A percentile compares a stretch with the other conserved stretches of the same genome.
These are phyloP conservation scores for Citeromyces matritensis DNA, from an alignment of 805 yeast species.

Conservation along the genomic window DNA sequence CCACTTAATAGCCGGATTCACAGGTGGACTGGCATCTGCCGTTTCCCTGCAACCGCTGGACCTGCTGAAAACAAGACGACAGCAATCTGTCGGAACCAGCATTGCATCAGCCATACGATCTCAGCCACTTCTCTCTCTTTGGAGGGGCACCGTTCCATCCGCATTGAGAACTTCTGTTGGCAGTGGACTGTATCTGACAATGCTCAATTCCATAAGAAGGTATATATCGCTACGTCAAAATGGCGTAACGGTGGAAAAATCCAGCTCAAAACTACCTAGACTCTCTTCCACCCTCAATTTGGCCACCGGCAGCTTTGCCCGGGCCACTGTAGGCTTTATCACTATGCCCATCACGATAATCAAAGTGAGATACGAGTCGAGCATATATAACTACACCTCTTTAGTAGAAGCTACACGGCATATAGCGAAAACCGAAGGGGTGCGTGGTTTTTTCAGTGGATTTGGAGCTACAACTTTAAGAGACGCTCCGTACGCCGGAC, in stretches of 20 bases:
- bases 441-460: constrained; percentile 72
- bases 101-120: constrained; percentile 21
- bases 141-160: constrained; percentile 94
- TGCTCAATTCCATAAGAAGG: constrained; percentile 47
- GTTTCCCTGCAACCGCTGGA: constrained; percentile 80
- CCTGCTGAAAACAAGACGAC: constrained; percentile 75
- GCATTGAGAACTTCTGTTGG: constrained; percentile 85
- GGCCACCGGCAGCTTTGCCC: constrained; percentile 58
- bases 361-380: constrained; percentile 82
- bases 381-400: constrained; percentile 53
- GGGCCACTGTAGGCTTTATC: constrained; percentile 70
- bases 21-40: constrained; percentile 76
- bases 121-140: constrained; percentile 32
- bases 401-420: constrained; percentile 42
- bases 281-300: constrained; percentile 58
- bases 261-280: constrained; percentile 47
- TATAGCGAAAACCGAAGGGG: constrained; percentile 36
- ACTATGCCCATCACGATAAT: constrained; percentile 93
- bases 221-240: constrained; percentile 20
- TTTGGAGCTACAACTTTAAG: constrained; percentile 75
- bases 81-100: constrained; percentile 30
- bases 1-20: constrained; percentile 69
- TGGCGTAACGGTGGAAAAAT: constrained; percentile 3
- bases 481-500: constrained; percentile 95
- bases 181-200: constrained; percentile 71